Percentiles rank a stretch among this genome's conserved stretches.
Conservation (phyloP, 164 flowering plant genomes). For the Sextonia rubra region DNA sequence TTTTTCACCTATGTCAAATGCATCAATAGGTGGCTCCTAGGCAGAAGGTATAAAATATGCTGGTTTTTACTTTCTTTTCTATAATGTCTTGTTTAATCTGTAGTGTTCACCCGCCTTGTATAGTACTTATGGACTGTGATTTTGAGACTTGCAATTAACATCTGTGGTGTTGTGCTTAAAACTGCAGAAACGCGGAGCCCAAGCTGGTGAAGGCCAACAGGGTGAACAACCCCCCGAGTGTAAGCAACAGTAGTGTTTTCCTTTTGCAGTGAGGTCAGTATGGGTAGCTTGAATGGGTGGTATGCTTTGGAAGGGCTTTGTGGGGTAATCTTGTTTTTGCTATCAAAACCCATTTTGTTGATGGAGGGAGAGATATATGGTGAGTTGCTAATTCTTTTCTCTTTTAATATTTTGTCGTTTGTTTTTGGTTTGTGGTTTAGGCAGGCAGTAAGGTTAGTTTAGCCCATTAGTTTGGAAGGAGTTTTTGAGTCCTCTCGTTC, state of each 20-base stretch:
- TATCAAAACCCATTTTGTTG: slow-evolving; percentile 1
- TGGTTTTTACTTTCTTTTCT: background rate
- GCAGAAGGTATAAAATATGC: slow-evolving; percentile 26
- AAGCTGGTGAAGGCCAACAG: slow-evolving; percentile 26
- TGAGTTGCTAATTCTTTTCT: background rate
- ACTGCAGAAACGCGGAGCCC: slow-evolving; percentile 47
- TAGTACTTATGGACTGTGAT: background rate
- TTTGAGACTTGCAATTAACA: background rate
- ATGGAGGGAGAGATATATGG: background rate
- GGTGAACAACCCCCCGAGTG: slow-evolving; percentile 36
- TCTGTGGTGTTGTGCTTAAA: background rate
- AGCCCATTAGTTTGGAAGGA: background rate
- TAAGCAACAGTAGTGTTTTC: slow-evolving; percentile 29
- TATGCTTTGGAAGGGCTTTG: background rate
- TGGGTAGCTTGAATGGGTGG: background rate
- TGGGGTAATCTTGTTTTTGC: too few species aligned
- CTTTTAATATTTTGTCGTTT: background rate
- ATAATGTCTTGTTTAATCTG: background rate
- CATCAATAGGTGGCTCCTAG: slow-evolving; percentile 29
- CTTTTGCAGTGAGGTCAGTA: background rate
- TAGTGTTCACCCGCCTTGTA: background rate
- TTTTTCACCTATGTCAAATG: slow-evolving; percentile 1
- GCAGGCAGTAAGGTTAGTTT: background rate
- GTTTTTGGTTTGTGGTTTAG: background rate
- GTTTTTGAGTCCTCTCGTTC: background rate